A percentile compares a stretch with the other conserved stretches of the same genome.
Conservation (phyloP, 352 stramenopile species). For the Elongisporangium anandrum region DNA sequence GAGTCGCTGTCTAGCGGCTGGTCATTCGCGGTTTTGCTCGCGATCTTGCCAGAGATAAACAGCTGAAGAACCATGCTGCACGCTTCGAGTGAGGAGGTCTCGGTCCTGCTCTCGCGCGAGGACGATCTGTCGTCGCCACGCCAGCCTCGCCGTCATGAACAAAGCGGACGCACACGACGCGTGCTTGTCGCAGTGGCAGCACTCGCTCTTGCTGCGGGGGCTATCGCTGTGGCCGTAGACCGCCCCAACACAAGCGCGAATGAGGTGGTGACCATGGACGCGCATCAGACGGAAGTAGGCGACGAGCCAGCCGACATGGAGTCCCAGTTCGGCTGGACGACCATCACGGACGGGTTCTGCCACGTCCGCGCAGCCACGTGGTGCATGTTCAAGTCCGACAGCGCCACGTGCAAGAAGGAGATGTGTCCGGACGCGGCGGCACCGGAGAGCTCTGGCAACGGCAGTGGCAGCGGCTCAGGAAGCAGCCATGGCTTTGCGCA, state of each 20-base stretch:
- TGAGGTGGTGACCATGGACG: conserved; percentile 7
- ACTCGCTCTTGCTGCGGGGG: conserved; percentile 11
- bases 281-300: neutral
- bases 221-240: conserved; percentile 16
- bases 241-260: neutral
- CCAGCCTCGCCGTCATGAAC: too few species aligned
- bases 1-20: neutral
- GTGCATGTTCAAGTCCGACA: conserved; percentile 25
- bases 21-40: neutral
- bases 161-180: neutral
- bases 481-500: neutral
- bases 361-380: conserved; percentile 9
- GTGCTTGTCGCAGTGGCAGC: conserved; percentile 6
- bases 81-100: neutral
- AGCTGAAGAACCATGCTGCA: neutral
- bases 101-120: neutral
- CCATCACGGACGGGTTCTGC: conserved; percentile 18
- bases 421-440: conserved; percentile 7
- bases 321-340: conserved; percentile 18
- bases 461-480: conserved; percentile 6
- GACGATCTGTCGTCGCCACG: neutral
- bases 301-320: conserved; percentile 6
- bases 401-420: conserved; percentile 23
- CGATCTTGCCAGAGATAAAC: neutral
- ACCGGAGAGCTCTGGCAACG: conserved; percentile 1